phyloP scores from a whole-genome alignment of 2,329 filamentous ascomycete genomes.

The Balansia obtecta region DNA sequence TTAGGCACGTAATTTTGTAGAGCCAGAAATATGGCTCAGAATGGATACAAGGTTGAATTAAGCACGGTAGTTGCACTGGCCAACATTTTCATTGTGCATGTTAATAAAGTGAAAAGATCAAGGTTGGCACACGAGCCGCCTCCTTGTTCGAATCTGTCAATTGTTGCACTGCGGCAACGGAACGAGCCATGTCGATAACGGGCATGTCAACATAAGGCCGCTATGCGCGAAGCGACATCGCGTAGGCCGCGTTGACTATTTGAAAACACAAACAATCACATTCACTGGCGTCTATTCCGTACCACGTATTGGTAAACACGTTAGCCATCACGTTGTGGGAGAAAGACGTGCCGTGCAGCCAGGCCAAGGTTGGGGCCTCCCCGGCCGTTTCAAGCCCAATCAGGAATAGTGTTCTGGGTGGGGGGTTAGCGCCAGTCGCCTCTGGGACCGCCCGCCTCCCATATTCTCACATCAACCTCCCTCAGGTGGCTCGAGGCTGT shows the following conservation, averaged over 20 bases:
- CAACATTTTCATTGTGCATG: too few relatives aligned
- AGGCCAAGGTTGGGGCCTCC: conserved; percentile 6
- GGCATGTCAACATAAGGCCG: background rate
- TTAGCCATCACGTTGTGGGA: background rate
- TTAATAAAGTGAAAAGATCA: too few relatives aligned
- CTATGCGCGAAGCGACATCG: background rate
- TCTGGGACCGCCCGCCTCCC: conserved; percentile 5
- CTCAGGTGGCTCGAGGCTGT: conserved; percentile 1
- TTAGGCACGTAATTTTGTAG: too few relatives aligned
- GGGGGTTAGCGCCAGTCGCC: conserved; percentile 2
- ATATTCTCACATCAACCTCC: conserved; percentile 3
- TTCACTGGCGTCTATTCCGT: background rate
- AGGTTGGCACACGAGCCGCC: too few relatives aligned
- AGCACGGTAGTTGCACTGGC: too few relatives aligned
- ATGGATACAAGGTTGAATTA: too few relatives aligned
- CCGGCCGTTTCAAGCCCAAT: conserved; percentile 8
- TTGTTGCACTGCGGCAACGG: background rate
- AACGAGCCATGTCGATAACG: background rate
- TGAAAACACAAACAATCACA: background rate
- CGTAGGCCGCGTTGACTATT: background rate
- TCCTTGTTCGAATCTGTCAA: too few relatives aligned
- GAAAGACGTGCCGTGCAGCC: background rate
- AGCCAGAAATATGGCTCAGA: too few relatives aligned
- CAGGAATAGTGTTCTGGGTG: conserved; percentile 6
- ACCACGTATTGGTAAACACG: background rate